These are phyloP conservation scores for Solanum rostratum DNA, from an alignment of 257 asterid genomes.

Conservation along the genomic window DNA sequence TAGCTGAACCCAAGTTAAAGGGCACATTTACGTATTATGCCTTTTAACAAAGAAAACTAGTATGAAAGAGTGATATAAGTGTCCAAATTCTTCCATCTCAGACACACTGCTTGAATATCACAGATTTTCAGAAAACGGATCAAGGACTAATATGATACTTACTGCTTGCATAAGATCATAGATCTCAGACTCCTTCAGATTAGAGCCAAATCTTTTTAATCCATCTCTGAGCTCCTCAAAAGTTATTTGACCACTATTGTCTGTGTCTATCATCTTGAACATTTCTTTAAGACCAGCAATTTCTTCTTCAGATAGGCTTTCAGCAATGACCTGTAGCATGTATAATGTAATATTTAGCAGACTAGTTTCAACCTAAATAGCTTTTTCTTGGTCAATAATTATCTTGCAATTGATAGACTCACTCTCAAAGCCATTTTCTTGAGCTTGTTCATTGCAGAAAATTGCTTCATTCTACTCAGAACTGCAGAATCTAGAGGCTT, in stretches of 20 bases:
- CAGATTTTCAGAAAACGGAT: not conserved
- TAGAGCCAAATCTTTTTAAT: constrained; percentile 74
- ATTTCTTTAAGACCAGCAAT: constrained; percentile 80
- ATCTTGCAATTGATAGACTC: constrained; percentile 7
- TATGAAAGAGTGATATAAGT: too few relatives aligned
- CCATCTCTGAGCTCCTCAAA: constrained; percentile 90
- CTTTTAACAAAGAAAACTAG: not conserved
- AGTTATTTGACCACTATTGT: constrained; percentile 79
- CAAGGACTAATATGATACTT: constrained; percentile 10
- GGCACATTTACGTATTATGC: too few relatives aligned
- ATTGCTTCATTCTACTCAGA: constrained; percentile 84
- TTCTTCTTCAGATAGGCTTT: constrained; percentile 81
- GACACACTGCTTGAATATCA: not conserved
- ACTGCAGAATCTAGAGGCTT: constrained; percentile 96
- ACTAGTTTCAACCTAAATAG: not conserved
- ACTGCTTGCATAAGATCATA: constrained; percentile 95
- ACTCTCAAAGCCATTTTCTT: constrained; percentile 97
- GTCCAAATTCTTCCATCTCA: not conserved
- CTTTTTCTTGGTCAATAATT: not conserved
- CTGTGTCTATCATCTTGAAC: constrained; percentile 89
- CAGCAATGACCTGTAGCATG: constrained; percentile 65
- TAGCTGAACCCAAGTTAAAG: too few relatives aligned
- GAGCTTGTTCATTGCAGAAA: constrained; percentile 91
- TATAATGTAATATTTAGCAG: not conserved
- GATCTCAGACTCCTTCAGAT: constrained; percentile 82